Percentiles rank a stretch among this genome's conserved stretches.
Conservation (phyloP, 2,329 filamentous ascomycete species). For the Furcasterigmium sp. region DNA sequence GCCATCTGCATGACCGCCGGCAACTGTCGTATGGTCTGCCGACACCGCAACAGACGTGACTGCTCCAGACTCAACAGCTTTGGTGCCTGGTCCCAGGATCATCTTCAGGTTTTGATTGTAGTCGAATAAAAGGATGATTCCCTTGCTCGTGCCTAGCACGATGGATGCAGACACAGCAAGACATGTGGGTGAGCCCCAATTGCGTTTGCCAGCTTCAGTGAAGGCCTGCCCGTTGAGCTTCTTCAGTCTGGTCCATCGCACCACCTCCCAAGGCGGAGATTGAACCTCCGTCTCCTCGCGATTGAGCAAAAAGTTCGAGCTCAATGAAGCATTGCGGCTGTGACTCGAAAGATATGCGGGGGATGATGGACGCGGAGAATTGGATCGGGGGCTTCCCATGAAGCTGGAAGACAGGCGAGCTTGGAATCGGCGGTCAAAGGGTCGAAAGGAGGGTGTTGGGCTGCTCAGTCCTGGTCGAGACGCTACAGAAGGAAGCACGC, state of each 20-base stretch:
- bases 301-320: conserved; percentile 61
- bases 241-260: conserved; percentile 89
- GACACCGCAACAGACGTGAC: conserved; percentile 86
- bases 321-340: conserved; percentile 75
- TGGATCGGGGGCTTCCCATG: conserved; percentile 17
- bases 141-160: conserved; percentile 88
- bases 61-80: conserved; percentile 86
- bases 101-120: conserved; percentile 93
- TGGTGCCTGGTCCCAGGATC: conserved; percentile 89
- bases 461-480: conserved; percentile 61
- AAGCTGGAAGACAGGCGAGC: conserved; percentile 65
- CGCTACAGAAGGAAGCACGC: conserved; percentile 63
- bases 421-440: conserved; percentile 92
- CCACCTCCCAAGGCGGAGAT: conserved; percentile 90
- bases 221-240: conserved; percentile 88
- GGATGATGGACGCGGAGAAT: conserved; percentile 65
- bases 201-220: conserved; percentile 85
- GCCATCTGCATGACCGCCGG: conserved; percentile 82
- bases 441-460: conserved; percentile 78
- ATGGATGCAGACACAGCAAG: conserved; percentile 84
- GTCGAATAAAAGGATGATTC: conserved; percentile 92
- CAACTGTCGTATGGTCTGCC: conserved; percentile 88
- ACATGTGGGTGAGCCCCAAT: conserved; percentile 88
- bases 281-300: conserved; percentile 62
- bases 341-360: conserved; percentile 73